Conservation (phyloP, 2,329 filamentous ascomycete genomes). For the Alternaria sp. region DNA sequence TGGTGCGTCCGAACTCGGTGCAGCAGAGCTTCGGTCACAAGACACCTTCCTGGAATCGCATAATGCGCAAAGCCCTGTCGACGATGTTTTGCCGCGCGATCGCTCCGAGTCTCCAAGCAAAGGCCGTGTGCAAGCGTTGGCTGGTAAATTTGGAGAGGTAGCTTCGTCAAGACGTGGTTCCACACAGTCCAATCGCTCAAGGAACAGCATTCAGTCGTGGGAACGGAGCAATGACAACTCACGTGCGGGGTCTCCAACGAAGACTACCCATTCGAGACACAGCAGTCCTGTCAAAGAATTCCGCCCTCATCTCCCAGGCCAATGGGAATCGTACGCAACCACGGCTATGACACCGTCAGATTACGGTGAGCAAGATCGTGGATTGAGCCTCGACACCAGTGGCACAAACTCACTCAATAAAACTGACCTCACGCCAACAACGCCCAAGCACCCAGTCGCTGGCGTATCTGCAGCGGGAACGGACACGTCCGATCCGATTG, state of each 20-base stretch:
- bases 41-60: slow-evolving; percentile 49
- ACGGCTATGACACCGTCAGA: slow-evolving; percentile 49
- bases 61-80: slow-evolving; percentile 37
- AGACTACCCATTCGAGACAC: slow-evolving; percentile 41
- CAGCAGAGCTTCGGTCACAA: slow-evolving; percentile 46
- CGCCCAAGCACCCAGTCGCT: slow-evolving; percentile 44
- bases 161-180: slow-evolving; percentile 58
- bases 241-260: slow-evolving; percentile 44
- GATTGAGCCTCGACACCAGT: slow-evolving; percentile 24
- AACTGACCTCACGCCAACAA: slow-evolving; percentile 49
- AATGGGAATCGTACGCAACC: slow-evolving; percentile 62
- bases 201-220: slow-evolving; percentile 52
- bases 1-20: slow-evolving; percentile 34
- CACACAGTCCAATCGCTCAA: slow-evolving; percentile 54
- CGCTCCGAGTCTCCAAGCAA: slow-evolving; percentile 59
- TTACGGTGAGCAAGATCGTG: slow-evolving; percentile 39
- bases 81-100: slow-evolving; percentile 41
- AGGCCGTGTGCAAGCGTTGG: slow-evolving; percentile 61
- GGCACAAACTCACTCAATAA: slow-evolving; percentile 33
- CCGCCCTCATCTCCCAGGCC: slow-evolving; percentile 61
- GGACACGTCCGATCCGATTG: slow-evolving; percentile 47
- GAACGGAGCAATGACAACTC: slow-evolving; percentile 51
- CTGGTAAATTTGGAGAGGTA: slow-evolving; percentile 60
- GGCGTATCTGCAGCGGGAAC: slow-evolving; percentile 28
- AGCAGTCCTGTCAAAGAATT: slow-evolving; percentile 54